Conservation (phyloP, 1,284 basidiomycete species). For the Cryptococcus maquisensis region DNA sequence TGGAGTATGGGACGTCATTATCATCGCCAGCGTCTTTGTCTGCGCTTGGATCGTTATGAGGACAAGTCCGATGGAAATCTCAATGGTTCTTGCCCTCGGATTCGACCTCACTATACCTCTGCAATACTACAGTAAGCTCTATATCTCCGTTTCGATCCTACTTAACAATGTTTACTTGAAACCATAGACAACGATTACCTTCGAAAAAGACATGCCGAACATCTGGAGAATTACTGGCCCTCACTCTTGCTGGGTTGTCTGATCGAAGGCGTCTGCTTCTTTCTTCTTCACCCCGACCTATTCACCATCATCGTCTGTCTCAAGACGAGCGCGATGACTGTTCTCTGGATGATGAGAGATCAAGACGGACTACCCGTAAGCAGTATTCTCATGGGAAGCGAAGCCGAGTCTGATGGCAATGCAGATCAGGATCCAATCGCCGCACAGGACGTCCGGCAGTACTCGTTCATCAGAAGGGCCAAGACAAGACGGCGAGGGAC, state of each 20-base stretch:
- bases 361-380: constrained; percentile 21
- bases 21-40: constrained; percentile 22
- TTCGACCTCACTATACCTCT: constrained; percentile 31
- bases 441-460: not conserved
- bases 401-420: not conserved
- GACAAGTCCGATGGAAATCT: constrained; percentile 20
- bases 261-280: constrained; percentile 18
- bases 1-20: constrained; percentile 26
- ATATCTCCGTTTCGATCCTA: not conserved
- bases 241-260: constrained; percentile 19
- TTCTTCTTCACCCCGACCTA: constrained; percentile 26
- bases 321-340: constrained; percentile 22
- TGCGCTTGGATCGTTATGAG: constrained; percentile 25
- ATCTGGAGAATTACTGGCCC: constrained; percentile 29
- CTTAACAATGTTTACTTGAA: not conserved
- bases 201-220: constrained; percentile 9
- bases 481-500: not conserved
- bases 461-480: not conserved
- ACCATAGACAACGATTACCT: constrained; percentile 14
- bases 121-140: constrained; percentile 26
- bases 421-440: not conserved
- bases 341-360: constrained; percentile 21
- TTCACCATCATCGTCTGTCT: constrained; percentile 33
- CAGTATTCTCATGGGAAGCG: not conserved
- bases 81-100: constrained; percentile 20